Evolutionary conservation across 164 flowering plant genomes (phyloP).

Genomic region (Aristolochia contorta): DNA sequence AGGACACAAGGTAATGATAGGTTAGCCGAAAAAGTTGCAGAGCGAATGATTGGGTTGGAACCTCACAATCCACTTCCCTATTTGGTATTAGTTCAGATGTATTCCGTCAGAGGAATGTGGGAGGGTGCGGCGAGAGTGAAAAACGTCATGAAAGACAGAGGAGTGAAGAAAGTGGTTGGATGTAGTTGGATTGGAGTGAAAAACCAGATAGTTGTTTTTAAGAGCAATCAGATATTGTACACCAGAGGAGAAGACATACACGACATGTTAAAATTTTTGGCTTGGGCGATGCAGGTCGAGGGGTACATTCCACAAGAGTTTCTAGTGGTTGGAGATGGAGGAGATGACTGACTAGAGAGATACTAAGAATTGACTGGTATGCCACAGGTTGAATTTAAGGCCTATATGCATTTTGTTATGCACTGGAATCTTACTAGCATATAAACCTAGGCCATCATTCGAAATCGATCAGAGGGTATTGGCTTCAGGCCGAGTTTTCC

Average conservation of each 20-base stretch:
- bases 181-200: slow-evolving; percentile 48
- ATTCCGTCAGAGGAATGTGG: slow-evolving; percentile 49
- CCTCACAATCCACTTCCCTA: slow-evolving; percentile 37
- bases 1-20: slow-evolving; percentile 26
- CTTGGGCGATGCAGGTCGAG: slow-evolving; percentile 20
- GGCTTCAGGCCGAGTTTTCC: too few relatives aligned
- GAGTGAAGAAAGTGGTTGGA: slow-evolving; percentile 21
- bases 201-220: slow-evolving; percentile 23
- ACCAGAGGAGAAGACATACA: slow-evolving; percentile 25
- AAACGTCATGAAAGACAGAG: slow-evolving; percentile 30
- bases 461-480: too few relatives aligned
- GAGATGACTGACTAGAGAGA: slow-evolving; percentile 3
- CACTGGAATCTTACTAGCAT: too few relatives aligned
- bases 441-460: too few relatives aligned
- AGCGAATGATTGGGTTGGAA: slow-evolving; percentile 32
- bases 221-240: slow-evolving; percentile 24
- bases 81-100: slow-evolving; percentile 30
- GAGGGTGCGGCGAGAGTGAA: slow-evolving; percentile 44
- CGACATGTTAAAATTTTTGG: slow-evolving; percentile 23
- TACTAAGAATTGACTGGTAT: too few relatives aligned
- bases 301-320: slow-evolving; percentile 8
- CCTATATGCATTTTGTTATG: too few relatives aligned
- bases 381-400: too few relatives aligned
- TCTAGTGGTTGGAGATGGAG: slow-evolving; percentile 6
- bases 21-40: slow-evolving; percentile 38